Conservation (phyloP, 202 grass and related monocot species). For the Zizania palustris region DNA sequence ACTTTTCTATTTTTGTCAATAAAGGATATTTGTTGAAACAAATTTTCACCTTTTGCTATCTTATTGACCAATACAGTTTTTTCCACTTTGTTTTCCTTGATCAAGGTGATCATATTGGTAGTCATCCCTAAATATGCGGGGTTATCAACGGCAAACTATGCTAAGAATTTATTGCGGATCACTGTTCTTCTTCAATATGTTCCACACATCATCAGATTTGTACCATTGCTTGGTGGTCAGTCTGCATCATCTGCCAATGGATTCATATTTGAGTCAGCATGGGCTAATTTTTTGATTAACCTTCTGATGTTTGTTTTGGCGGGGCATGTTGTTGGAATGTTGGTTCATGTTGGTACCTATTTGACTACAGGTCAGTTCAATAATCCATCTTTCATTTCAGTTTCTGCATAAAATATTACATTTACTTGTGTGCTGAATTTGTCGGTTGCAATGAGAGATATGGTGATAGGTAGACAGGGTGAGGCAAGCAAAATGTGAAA, state of each 20-base stretch:
- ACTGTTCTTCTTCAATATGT: slow-evolving; percentile 94
- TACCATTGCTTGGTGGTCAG: slow-evolving; percentile 88
- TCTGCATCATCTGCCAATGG: slow-evolving; percentile 58
- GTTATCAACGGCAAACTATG: slow-evolving; percentile 77
- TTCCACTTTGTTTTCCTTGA: slow-evolving; percentile 27
- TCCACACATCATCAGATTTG: slow-evolving; percentile 88
- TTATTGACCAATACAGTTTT: slow-evolving; percentile 5
- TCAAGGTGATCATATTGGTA: slow-evolving; percentile 92
- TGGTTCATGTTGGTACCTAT: slow-evolving; percentile 98
- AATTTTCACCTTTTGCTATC: neutral
- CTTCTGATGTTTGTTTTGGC: slow-evolving; percentile 95
- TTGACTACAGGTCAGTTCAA: slow-evolving; percentile 70
- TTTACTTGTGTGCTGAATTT: neutral
- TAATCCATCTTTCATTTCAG: slow-evolving; percentile 6
- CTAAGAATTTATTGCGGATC: slow-evolving; percentile 88
- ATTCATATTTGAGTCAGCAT: slow-evolving; percentile 97
- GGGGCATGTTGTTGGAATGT: slow-evolving; percentile 96
- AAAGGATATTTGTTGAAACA: slow-evolving; percentile 6
- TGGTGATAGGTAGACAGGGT: neutral
- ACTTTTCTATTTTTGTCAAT: neutral
- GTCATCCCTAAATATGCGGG: slow-evolving; percentile 89
- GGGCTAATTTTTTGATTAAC: slow-evolving; percentile 94
- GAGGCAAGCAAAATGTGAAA: neutral
- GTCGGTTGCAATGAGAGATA: neutral
- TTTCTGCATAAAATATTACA: slow-evolving; percentile 2